Evolutionary conservation across 2,329 filamentous ascomycete genomes (phyloP).

Genomic region (Exophiala calicioides): DNA sequence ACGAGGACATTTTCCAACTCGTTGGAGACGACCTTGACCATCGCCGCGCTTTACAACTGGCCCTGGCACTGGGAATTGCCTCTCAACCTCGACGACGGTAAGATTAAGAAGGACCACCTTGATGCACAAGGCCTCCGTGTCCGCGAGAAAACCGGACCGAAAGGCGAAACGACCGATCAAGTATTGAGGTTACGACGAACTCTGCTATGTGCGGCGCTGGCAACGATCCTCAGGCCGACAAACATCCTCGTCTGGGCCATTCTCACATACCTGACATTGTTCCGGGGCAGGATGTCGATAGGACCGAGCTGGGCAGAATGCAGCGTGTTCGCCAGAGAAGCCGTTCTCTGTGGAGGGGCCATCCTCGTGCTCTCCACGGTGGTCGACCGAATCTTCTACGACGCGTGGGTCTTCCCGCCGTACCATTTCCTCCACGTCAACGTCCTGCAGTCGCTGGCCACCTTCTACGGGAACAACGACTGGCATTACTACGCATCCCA

Average conservation of each 20-base stretch:
- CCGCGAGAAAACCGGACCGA: slow-evolving; percentile 39
- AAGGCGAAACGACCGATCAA: slow-evolving; percentile 30
- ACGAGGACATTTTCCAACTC: slow-evolving; percentile 93
- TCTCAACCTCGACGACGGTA: slow-evolving; percentile 23
- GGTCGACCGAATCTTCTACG: slow-evolving; percentile 78
- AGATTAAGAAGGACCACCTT: neutral
- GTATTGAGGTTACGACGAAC: slow-evolving; percentile 56
- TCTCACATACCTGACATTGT: slow-evolving; percentile 47
- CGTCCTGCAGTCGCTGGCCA: slow-evolving; percentile 78
- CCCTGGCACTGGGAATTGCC: slow-evolving; percentile 71
- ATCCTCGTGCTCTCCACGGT: slow-evolving; percentile 65
- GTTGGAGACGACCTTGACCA: slow-evolving; percentile 84
- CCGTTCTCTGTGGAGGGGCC: slow-evolving; percentile 60
- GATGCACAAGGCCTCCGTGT: slow-evolving; percentile 42
- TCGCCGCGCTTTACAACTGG: slow-evolving; percentile 77
- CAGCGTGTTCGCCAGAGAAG: slow-evolving; percentile 60
- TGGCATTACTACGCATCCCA: slow-evolving; percentile 93
- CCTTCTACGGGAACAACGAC: slow-evolving; percentile 89
- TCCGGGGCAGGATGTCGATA: slow-evolving; percentile 4
- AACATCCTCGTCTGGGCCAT: slow-evolving; percentile 83
- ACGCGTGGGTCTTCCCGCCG: slow-evolving; percentile 83
- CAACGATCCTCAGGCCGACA: slow-evolving; percentile 84
- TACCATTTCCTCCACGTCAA: slow-evolving; percentile 90
- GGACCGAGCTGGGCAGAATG: slow-evolving; percentile 13
- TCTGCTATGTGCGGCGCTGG: slow-evolving; percentile 73